These are phyloP conservation scores for Tricholoma terreum DNA, from an alignment of 768 basidiomycete species.

Conservation along the genomic window DNA sequence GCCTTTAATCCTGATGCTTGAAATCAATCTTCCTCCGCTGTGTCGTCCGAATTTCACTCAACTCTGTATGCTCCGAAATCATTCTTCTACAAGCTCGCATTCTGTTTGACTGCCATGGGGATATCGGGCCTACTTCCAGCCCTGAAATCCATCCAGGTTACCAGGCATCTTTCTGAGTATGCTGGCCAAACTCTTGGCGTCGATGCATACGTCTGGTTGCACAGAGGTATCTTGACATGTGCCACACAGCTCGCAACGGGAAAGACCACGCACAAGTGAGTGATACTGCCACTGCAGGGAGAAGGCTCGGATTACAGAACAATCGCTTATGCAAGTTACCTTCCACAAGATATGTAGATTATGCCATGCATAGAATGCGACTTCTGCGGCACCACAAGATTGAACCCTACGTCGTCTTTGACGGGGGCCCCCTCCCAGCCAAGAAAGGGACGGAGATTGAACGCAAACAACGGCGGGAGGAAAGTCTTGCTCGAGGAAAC, in stretches of 20 bases:
- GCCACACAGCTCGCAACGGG: conserved; percentile 88
- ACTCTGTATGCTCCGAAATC: not conserved
- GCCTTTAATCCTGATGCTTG: not conserved
- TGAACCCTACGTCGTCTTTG: conserved; percentile 90
- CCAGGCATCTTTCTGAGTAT: conserved; percentile 76
- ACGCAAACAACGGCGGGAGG: conserved; percentile 71
- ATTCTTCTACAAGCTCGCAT: not conserved
- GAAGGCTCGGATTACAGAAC: not conserved
- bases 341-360: conserved; percentile 82
- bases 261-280: conserved; percentile 78
- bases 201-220: conserved; percentile 95
- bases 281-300: conserved; percentile 11
- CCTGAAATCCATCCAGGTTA: conserved; percentile 84
- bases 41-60: too few relatives aligned
- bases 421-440: conserved; percentile 92
- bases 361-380: conserved; percentile 89
- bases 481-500: conserved; percentile 72
- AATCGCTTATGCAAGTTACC: not conserved
- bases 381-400: conserved; percentile 83
- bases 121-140: conserved; percentile 88
- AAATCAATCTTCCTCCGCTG: too few relatives aligned
- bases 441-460: conserved; percentile 88
- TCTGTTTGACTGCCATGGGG: conserved; percentile 59
- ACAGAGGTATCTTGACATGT: conserved; percentile 86
- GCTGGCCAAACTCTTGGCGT: conserved; percentile 84